Conservation (phyloP, 805 yeast genomes). For the Yamadazyma phyllophila region DNA sequence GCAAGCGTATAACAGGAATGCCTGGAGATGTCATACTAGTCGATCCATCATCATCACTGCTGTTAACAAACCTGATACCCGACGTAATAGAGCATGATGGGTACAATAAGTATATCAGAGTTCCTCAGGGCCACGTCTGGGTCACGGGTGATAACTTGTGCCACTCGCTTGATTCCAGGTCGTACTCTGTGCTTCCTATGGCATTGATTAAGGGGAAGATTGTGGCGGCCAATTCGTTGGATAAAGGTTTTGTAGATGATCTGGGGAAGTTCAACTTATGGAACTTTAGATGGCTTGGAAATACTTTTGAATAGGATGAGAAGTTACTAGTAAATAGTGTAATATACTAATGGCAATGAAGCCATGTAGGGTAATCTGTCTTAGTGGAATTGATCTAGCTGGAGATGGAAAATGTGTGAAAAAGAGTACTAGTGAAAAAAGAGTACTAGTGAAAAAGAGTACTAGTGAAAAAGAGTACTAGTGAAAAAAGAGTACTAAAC, state of each 20-base stretch:
- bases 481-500: too few species aligned
- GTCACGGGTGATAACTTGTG: constrained; percentile 92
- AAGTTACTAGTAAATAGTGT: background rate
- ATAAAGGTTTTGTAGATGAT: constrained; percentile 42
- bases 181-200: constrained; percentile 87
- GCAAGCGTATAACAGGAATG: constrained; percentile 94
- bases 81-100: constrained; percentile 35
- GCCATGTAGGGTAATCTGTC: too few species aligned
- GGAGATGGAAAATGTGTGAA: too few species aligned
- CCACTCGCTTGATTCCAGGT: constrained; percentile 84
- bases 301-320: constrained; percentile 37
- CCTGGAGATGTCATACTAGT: constrained; percentile 84
- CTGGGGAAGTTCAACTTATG: constrained; percentile 37
- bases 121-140: constrained; percentile 97
- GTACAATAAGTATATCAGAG: constrained; percentile 58
- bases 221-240: constrained; percentile 59
- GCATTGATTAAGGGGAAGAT: constrained; percentile 86
- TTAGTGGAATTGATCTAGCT: too few species aligned
- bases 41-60: constrained; percentile 69
- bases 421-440: too few species aligned
- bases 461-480: too few species aligned
- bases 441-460: too few species aligned
- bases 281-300: constrained; percentile 56
- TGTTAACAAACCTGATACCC: constrained; percentile 31
- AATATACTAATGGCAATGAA: background rate